Evolutionary conservation across 1,139 yeast genomes (phyloP).

Genomic region (Eremothecium sinecaudum): DNA sequence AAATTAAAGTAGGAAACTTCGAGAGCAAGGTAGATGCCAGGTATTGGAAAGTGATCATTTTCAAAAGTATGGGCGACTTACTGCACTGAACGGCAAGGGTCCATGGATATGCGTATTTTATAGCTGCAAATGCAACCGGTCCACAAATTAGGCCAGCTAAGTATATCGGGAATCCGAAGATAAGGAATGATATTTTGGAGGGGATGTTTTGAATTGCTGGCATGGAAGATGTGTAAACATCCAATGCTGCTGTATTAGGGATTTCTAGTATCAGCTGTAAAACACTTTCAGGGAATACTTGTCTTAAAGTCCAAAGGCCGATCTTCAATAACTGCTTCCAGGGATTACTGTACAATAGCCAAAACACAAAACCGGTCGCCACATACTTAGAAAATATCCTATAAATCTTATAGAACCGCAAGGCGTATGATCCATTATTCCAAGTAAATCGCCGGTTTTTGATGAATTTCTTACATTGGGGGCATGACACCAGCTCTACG

Average conservation of each 20-base stretch:
- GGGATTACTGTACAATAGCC: constrained; percentile 11
- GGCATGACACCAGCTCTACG: constrained; percentile 13
- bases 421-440: constrained; percentile 9
- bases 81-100: background rate
- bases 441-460: constrained; percentile 8
- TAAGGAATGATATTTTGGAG: constrained; percentile 13
- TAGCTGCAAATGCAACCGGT: background rate
- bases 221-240: constrained; percentile 16
- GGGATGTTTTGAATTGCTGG: constrained; percentile 16
- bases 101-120: constrained; percentile 4
- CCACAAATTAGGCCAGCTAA: constrained; percentile 4
- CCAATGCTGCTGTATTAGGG: constrained; percentile 21
- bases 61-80: background rate
- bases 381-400: constrained; percentile 10
- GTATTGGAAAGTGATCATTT: background rate
- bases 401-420: constrained; percentile 6
- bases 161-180: constrained; percentile 15
- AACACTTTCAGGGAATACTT: constrained; percentile 28
- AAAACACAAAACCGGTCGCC: constrained; percentile 8
- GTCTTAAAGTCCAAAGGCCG: constrained; percentile 18
- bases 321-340: constrained; percentile 16
- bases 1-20: background rate
- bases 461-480: constrained; percentile 16
- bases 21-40: background rate
- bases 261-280: constrained; percentile 31